Conservation (phyloP, 2,329 filamentous ascomycete species). For the Talaromyces sp. region DNA sequence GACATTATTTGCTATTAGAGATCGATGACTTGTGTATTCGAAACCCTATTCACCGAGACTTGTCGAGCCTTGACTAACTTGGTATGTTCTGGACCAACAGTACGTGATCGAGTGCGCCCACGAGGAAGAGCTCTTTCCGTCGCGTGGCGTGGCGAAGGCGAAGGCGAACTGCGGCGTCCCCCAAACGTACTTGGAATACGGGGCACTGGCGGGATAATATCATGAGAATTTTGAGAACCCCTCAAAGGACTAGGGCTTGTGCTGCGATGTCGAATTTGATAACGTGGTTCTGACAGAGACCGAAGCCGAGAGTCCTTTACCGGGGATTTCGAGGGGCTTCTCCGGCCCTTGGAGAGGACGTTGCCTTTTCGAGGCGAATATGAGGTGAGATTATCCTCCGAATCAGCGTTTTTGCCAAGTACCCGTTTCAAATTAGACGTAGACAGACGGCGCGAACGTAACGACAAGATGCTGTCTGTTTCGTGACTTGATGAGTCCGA, state of each 20-base stretch:
- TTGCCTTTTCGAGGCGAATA: not conserved
- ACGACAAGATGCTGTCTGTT: not conserved
- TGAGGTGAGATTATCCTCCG: not conserved
- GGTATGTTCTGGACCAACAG: not conserved
- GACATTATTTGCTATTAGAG: not conserved
- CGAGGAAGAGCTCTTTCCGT: not conserved
- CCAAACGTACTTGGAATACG: not conserved
- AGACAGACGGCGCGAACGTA: not conserved
- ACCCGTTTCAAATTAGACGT: not conserved
- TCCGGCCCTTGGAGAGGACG: not conserved
- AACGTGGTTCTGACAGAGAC: not conserved
- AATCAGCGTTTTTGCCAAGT: not conserved
- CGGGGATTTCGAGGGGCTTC: not conserved
- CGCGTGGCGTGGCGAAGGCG: not conserved
- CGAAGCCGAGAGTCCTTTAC: not conserved
- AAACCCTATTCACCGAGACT: not conserved
- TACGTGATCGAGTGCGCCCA: slow-evolving; percentile 8
- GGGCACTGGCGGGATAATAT: not conserved
- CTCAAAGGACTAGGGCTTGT: not conserved
- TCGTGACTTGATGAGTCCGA: slow-evolving; percentile 1
- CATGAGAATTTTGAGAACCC: not conserved
- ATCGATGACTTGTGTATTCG: not conserved
- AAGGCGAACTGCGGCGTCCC: not conserved
- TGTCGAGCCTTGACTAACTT: slow-evolving; percentile 6
- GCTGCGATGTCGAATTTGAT: not conserved